These are phyloP conservation scores for Aspergillus ochraceus DNA, from an alignment of 2,329 filamentous ascomycete genomes.

Conservation along the genomic window DNA sequence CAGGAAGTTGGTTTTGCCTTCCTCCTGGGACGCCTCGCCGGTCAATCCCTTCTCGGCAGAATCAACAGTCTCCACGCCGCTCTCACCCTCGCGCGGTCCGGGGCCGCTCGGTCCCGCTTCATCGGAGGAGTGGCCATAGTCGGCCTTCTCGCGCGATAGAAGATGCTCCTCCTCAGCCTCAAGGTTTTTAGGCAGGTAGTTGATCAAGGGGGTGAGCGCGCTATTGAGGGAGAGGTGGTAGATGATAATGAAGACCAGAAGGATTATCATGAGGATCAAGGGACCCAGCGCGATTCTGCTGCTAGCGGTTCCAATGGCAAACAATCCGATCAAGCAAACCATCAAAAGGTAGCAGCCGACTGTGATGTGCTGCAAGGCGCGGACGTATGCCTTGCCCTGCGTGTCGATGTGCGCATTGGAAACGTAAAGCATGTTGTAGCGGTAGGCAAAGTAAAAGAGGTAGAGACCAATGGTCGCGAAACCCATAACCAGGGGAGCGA, in stretches of 20 bases:
- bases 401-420: constrained; percentile 80
- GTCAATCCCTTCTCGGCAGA: constrained; percentile 39
- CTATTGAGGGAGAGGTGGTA: constrained; percentile 71
- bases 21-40: constrained; percentile 23
- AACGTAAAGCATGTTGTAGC: constrained; percentile 89
- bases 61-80: constrained; percentile 31
- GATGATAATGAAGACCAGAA: constrained; percentile 72
- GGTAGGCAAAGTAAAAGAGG: constrained; percentile 82
- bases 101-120: constrained; percentile 14
- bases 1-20: constrained; percentile 38
- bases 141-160: constrained; percentile 33
- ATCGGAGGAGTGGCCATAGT: constrained; percentile 16
- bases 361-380: constrained; percentile 82
- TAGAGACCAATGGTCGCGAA: constrained; percentile 78
- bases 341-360: constrained; percentile 81
- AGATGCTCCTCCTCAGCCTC: constrained; percentile 58
- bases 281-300: constrained; percentile 66
- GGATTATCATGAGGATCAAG: constrained; percentile 71
- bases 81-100: constrained; percentile 16
- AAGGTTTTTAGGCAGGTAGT: constrained; percentile 76
- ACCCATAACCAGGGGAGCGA: constrained; percentile 79
- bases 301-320: constrained; percentile 66
- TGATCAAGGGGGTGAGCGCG: constrained; percentile 73
- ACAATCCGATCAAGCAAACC: constrained; percentile 80
- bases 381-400: constrained; percentile 82